phyloP scores from a whole-genome alignment of 2,329 filamentous ascomycete species.

The Aspergillus hortae region DNA sequence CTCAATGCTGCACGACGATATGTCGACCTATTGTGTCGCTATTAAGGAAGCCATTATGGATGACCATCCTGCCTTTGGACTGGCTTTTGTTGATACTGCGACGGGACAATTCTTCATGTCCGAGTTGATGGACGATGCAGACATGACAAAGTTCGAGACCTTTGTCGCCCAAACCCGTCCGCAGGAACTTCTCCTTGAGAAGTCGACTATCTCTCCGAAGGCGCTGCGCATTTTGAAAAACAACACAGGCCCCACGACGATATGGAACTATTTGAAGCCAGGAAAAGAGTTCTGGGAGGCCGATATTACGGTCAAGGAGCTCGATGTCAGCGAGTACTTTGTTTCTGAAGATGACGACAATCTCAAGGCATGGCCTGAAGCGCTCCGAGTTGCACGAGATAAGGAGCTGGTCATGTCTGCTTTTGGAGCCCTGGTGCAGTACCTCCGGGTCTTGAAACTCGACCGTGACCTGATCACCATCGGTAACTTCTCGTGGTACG shows the following conservation, averaged over 20 bases:
- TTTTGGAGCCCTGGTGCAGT: constrained; percentile 82
- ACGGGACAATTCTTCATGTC: constrained; percentile 95
- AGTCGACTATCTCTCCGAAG: constrained; percentile 79
- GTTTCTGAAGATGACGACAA: constrained; percentile 54
- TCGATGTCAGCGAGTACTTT: constrained; percentile 79
- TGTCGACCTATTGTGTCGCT: constrained; percentile 92
- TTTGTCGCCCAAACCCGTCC: constrained; percentile 90
- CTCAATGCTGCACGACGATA: constrained; percentile 95
- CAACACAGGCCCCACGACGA: constrained; percentile 84
- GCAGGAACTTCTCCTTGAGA: constrained; percentile 85
- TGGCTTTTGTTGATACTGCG: constrained; percentile 91
- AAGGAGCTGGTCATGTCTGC: constrained; percentile 87
- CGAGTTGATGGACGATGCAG: constrained; percentile 84
- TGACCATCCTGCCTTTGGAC: constrained; percentile 77
- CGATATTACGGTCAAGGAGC: constrained; percentile 74
- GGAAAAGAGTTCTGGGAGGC: constrained; percentile 88
- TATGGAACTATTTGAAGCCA: constrained; percentile 92
- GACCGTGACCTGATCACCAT: constrained; percentile 84
- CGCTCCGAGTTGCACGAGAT: constrained; percentile 66
- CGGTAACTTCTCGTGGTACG: constrained; percentile 87
- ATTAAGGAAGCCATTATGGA: constrained; percentile 77
- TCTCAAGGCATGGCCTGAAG: constrained; percentile 71
- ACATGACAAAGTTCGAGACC: constrained; percentile 95
- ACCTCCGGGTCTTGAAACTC: constrained; percentile 80
- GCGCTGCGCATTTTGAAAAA: constrained; percentile 92